These are phyloP conservation scores for Blakeslea trispora DNA, from an alignment of 371 early-diverging fungal species.

Conservation along the genomic window DNA sequence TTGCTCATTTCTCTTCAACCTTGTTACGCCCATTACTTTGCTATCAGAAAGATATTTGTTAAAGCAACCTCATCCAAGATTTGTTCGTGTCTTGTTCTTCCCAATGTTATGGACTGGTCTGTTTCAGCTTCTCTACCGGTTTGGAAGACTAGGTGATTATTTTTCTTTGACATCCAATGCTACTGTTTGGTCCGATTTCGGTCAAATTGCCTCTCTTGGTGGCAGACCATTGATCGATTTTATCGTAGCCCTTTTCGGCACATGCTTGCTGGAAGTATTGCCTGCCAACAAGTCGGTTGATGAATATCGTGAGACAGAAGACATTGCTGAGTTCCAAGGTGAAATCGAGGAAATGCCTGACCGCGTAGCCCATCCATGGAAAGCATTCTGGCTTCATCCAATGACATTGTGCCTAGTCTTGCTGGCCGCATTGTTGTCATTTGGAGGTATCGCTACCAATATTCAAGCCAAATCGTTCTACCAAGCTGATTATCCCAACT, in stretches of 20 bases:
- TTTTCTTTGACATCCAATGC: constrained; percentile 20
- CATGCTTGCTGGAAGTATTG: constrained; percentile 25
- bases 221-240: constrained; percentile 38
- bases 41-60: constrained; percentile 19
- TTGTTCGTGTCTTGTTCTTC: constrained; percentile 27
- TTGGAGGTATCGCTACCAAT: constrained; percentile 31
- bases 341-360: background rate
- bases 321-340: background rate
- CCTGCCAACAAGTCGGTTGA: constrained; percentile 1
- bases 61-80: constrained; percentile 2
- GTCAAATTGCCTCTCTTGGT: constrained; percentile 30
- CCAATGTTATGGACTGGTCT: constrained; percentile 34
- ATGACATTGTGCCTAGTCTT: constrained; percentile 10
- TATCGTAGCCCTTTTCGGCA: constrained; percentile 29
- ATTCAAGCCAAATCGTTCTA: constrained; percentile 33
- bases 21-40: background rate
- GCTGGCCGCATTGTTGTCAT: constrained; percentile 13
- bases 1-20: constrained; percentile 9
- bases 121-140: constrained; percentile 21
- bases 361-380: background rate
- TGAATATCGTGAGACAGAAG: background rate
- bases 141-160: constrained; percentile 31
- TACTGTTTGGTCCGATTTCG: constrained; percentile 32
- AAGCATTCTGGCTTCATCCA: constrained; percentile 16
- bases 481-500: constrained; percentile 28